Conservation (phyloP, 1,139 yeast genomes). For the Yamadazyma atmosphaerica region DNA sequence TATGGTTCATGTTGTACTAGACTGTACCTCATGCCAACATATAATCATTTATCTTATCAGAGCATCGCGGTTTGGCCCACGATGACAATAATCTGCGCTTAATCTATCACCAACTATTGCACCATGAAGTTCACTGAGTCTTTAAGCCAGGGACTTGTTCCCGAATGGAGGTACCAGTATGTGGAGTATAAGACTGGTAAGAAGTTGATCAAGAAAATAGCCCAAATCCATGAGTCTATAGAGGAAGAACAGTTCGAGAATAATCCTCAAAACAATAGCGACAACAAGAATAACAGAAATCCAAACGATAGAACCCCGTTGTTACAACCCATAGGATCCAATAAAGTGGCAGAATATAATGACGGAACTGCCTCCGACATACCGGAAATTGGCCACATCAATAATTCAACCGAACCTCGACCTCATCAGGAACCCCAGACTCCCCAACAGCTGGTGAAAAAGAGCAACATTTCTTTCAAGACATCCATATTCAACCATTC, state of each 20-base stretch:
- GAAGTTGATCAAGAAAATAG: constrained; percentile 32
- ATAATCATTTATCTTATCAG: too few species aligned
- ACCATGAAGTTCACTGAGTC: constrained; percentile 64
- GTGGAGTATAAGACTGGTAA: constrained; percentile 66
- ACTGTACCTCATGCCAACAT: too few species aligned
- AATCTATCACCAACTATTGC: not conserved
- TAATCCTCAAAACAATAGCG: not conserved
- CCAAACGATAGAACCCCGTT: constrained; percentile 33
- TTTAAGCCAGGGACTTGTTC: constrained; percentile 61
- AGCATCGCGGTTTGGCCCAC: too few species aligned
- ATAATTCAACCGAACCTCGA: too few species aligned
- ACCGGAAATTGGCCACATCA: too few species aligned
- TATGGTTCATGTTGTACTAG: too few species aligned
- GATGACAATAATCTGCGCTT: too few species aligned
- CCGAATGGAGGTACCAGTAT: constrained; percentile 86
- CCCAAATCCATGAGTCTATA: not conserved
- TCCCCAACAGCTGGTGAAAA: constrained; percentile 1
- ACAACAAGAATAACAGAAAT: not conserved
- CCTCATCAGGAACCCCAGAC: constrained; percentile 1
- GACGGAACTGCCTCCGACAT: not conserved
- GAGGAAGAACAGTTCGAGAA: not conserved
- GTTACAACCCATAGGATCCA: constrained; percentile 18
- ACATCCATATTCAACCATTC: constrained; percentile 24
- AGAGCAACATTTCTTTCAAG: constrained; percentile 13
- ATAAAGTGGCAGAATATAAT: constrained; percentile 4